Evolutionary conservation across 257 asterid genomes (phyloP).

Genomic region (Nicotiana knightiana): DNA sequence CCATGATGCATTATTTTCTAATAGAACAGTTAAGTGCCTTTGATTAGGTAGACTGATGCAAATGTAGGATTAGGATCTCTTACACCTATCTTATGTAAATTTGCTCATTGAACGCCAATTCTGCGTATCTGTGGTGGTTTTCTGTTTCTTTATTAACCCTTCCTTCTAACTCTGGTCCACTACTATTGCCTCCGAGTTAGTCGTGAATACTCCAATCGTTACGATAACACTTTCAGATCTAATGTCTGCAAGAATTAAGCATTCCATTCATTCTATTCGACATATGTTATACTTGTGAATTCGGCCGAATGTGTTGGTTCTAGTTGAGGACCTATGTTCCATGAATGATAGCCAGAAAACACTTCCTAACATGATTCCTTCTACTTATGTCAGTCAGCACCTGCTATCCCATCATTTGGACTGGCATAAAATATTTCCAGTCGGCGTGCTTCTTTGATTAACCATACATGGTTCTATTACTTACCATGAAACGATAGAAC

Average conservation of each 20-base stretch:
- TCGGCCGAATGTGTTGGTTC: neutral
- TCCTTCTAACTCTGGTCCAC: neutral
- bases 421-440: neutral
- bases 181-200: neutral
- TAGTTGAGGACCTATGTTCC: neutral
- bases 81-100: neutral
- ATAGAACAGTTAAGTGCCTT: neutral
- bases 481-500: too few species aligned
- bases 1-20: neutral
- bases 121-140: neutral
- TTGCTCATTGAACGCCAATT: neutral
- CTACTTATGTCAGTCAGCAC: neutral
- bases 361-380: neutral
- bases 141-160: neutral
- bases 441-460: neutral
- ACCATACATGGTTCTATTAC: too few species aligned
- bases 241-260: neutral
- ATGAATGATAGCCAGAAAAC: neutral
- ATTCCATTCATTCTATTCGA: neutral
- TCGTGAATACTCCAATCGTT: neutral
- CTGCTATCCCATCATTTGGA: neutral
- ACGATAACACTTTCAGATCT: neutral
- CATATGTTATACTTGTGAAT: neutral
- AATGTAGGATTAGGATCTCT: neutral
- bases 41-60: neutral